Evolutionary conservation across 352 stramenopile genomes (phyloP).

Genomic region (Phytopythium kandeliae): DNA sequence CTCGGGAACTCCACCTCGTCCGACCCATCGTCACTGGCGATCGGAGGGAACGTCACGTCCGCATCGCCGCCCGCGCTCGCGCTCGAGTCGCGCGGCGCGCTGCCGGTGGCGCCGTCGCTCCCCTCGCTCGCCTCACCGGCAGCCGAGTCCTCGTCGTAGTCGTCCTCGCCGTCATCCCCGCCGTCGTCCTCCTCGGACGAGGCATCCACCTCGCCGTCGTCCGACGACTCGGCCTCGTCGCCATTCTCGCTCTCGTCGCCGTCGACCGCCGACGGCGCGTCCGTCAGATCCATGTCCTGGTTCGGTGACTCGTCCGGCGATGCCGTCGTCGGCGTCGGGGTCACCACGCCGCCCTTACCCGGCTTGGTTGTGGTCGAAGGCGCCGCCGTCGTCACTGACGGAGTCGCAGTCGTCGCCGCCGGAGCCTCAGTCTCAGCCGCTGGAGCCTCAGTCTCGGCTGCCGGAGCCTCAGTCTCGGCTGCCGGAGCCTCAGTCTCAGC

Average conservation of each 20-base stretch:
- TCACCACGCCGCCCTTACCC: neutral
- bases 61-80: neutral
- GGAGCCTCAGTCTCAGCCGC: neutral
- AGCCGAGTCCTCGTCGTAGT: neutral
- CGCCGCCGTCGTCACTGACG: neutral
- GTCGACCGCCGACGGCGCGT: neutral
- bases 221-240: neutral
- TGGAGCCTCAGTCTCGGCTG: neutral
- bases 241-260: too few species aligned
- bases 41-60: slow-evolving; percentile 2
- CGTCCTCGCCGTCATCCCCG: neutral
- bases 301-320: neutral
- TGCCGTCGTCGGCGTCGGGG: neutral
- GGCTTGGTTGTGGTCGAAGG: neutral
- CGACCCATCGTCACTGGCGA: neutral
- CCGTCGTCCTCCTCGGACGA: neutral
- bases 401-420: neutral
- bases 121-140: neutral
- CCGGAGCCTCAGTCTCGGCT: neutral
- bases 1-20: neutral
- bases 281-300: slow-evolving; percentile 1
- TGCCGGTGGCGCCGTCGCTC: neutral
- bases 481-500: neutral
- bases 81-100: slow-evolving; percentile 4
- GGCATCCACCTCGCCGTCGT: slow-evolving; percentile 1